Conservation (phyloP, 352 stramenopile species). For the Pythium utonaiense region DNA sequence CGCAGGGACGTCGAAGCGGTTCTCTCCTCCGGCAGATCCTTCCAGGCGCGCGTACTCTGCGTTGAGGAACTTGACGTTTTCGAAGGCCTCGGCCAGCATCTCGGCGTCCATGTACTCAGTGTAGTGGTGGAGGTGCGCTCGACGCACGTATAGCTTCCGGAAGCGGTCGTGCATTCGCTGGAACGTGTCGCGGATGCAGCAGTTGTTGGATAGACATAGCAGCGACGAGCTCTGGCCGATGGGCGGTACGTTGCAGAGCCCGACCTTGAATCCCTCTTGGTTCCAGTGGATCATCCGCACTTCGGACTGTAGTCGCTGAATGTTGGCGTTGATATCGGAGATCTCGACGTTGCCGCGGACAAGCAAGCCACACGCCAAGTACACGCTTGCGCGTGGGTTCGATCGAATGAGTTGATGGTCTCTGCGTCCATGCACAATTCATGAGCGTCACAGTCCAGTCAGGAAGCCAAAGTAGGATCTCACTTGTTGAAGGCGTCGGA, state of each 20-base stretch:
- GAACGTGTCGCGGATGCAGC: constrained; percentile 85
- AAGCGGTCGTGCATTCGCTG: constrained; percentile 69
- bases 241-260: constrained; percentile 61
- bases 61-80: constrained; percentile 60
- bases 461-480: constrained; percentile 3
- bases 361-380: constrained; percentile 84
- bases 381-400: constrained; percentile 68
- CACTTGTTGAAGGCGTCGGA: constrained; percentile 60
- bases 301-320: constrained; percentile 73
- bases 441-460: background rate
- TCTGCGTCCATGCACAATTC: constrained; percentile 27
- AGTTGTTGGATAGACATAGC: constrained; percentile 85
- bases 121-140: constrained; percentile 88
- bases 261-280: constrained; percentile 89
- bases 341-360: constrained; percentile 83
- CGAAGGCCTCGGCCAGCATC: constrained; percentile 47
- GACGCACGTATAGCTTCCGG: constrained; percentile 70
- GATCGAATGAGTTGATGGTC: constrained; percentile 75
- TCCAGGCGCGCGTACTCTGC: constrained; percentile 66
- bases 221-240: constrained; percentile 62
- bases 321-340: constrained; percentile 87
- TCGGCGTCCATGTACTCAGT: constrained; percentile 71
- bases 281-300: constrained; percentile 91
- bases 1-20: constrained; percentile 5
- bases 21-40: constrained; percentile 18